Evolutionary conservation across 768 basidiomycete species (phyloP), one percentile per base, ranked within the genome.

Genomic region (Tricholoma furcatifolium): DNA sequence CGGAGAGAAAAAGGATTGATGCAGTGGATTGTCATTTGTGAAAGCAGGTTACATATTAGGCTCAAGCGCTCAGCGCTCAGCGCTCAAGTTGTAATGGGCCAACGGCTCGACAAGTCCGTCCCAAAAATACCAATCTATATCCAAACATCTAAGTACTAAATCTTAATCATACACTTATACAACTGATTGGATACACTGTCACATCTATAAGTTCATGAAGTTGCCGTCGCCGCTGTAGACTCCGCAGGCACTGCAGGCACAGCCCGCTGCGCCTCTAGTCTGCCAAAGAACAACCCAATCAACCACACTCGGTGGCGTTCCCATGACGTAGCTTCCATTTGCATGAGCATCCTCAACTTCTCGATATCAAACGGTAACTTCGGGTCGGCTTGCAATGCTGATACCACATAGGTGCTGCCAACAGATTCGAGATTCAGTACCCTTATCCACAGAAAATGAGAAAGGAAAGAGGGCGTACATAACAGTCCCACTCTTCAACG

Each of bases 261-360:
- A 27, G 27, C 27, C 7, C 7, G 30, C 18, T 47, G 52, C 12
- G 41, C 32, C 23, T 47, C 45, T 20, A 47, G 14, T 6, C 54
- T 47, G 17, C 53, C 53, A 12, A 50, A 38, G 45, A 59, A 60
- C 18, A 48, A 56, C 17, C 47, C 46, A 32, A 65, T 34, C 23
- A 70, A 56, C 64, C 66, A 68, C 6, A 62, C 52, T 2, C 62
- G 57, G 55, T 70, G 67, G 30, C 65, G 53, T 23, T 50, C 48
- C 69, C 69, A 70, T 7, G 67, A 70, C 23, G 52, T 36, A 9
- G 47, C 51, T 17, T 73, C 70, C 63, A 60, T 65, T 58, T 67
- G 66, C 31, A 72, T 62, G 27, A 73, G 50, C 31, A 61, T 58
- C 44, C 65, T 50, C 41, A 73, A 55, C 50, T 56, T 61, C 30